Percentiles rank a stretch among this genome's conserved stretches.
Evolutionary conservation across 306 rosid species (phyloP).

Genomic region (Sesbania bispinosa): DNA sequence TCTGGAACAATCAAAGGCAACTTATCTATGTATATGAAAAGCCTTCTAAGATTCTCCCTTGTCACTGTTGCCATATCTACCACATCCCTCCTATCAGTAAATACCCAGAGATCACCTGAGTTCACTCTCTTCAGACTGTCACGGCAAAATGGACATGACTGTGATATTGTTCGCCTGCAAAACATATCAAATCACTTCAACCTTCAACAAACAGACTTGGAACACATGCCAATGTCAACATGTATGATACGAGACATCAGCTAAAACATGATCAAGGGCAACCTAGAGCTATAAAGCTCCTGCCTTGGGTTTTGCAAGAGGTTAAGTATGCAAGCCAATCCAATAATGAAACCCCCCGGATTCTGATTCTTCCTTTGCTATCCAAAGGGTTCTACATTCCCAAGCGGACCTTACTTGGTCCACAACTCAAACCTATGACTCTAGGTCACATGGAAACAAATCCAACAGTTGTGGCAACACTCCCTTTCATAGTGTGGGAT

Average conservation of each 20-base stretch:
- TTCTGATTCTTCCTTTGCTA: too few species aligned
- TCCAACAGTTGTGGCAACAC: neutral
- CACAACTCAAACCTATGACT: neutral
- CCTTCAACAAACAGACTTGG: neutral
- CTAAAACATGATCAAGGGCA: neutral
- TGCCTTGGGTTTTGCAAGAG: neutral
- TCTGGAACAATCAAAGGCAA: constrained; percentile 81
- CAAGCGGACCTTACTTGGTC: too few species aligned
- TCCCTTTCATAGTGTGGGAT: neutral
- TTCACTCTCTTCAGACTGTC: constrained; percentile 91
- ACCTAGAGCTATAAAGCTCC: neutral
- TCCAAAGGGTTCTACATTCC: too few species aligned
- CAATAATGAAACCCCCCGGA: too few species aligned
- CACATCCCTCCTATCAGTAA: constrained; percentile 67
- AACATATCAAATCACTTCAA: neutral
- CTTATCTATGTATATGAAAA: constrained; percentile 83
- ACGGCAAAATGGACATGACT: constrained; percentile 94
- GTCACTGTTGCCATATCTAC: constrained; percentile 84
- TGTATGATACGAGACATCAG: neutral
- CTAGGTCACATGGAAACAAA: neutral
- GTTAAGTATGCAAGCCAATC: too few species aligned
- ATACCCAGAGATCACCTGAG: constrained; percentile 90
- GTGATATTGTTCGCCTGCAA: constrained; percentile 83
- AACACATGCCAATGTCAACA: neutral
- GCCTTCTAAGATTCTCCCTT: constrained; percentile 86